Conservation (phyloP, 225 moss, liverwort and hornwort genomes). For the Pseudoscleropodium purum region DNA sequence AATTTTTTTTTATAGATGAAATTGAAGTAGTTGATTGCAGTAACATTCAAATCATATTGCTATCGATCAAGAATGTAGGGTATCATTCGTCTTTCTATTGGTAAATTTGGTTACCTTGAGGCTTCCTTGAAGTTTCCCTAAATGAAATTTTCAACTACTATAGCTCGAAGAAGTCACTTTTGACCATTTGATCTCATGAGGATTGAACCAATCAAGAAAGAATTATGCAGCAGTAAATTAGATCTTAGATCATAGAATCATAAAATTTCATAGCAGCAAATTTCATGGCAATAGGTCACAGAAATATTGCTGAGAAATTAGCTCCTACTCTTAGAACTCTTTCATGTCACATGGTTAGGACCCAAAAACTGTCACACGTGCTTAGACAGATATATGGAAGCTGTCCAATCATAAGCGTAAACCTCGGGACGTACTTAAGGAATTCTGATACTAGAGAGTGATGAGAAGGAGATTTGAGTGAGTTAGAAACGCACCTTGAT, state of each 20-base stretch:
- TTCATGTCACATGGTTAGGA: neutral
- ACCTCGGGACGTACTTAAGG: neutral
- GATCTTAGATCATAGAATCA: neutral
- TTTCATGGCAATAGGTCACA: neutral
- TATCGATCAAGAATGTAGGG: neutral
- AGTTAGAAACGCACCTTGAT: slow-evolving; percentile 19
- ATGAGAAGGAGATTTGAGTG: neutral
- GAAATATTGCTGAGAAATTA: neutral
- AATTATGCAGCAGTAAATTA: neutral
- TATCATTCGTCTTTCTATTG: neutral
- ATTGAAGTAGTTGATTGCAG: neutral
- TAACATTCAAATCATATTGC: neutral
- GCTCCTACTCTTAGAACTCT: neutral
- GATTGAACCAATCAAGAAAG: neutral
- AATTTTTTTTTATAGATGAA: neutral
- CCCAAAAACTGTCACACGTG: neutral
- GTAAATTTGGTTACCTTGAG: neutral
- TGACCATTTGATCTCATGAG: neutral
- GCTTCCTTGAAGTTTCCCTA: neutral
- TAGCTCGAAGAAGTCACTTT: neutral
- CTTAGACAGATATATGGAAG: neutral
- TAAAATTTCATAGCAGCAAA: neutral
- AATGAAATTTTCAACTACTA: neutral
- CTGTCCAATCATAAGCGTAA: neutral
- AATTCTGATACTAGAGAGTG: neutral